phyloP scores from a whole-genome alignment of 140 eudicot species.

The Flaveria floridana region DNA sequence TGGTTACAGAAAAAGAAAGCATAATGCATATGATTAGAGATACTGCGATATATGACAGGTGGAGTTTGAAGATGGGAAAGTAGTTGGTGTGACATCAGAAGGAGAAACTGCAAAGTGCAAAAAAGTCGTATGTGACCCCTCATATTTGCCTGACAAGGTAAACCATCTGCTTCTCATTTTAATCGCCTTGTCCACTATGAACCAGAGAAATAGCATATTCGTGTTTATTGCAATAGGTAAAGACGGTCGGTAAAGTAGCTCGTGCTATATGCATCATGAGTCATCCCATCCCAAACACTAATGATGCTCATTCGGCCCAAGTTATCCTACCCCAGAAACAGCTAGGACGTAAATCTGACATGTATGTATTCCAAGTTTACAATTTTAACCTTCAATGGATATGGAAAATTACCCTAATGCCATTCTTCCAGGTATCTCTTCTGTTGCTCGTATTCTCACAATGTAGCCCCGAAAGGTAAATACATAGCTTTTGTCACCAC shows the following conservation, averaged over 20 bases:
- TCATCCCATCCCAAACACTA: conserved; percentile 64
- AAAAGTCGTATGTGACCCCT: conserved; percentile 76
- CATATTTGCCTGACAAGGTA: conserved; percentile 68
- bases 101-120: conserved; percentile 83
- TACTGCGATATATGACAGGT: conserved; percentile 47
- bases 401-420: background rate
- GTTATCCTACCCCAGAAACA: conserved; percentile 73
- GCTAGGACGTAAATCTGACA: conserved; percentile 70
- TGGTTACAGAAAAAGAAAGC: background rate
- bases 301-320: conserved; percentile 67
- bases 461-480: conserved; percentile 71
- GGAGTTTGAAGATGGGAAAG: conserved; percentile 58
- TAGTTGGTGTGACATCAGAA: conserved; percentile 65
- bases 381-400: background rate
- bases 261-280: conserved; percentile 81
- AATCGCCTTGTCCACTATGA: conserved; percentile 2
- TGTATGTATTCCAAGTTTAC: conserved; percentile 43
- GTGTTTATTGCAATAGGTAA: conserved; percentile 46
- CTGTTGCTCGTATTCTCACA: conserved; percentile 77
- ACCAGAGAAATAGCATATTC: background rate
- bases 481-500: conserved; percentile 76
- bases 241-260: conserved; percentile 65
- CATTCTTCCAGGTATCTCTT: conserved; percentile 56
- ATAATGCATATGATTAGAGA: conserved; percentile 18
- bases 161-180: conserved; percentile 1